These are phyloP conservation scores for Septoria linicola DNA, from an alignment of 2,329 filamentous ascomycete species.

Conservation along the genomic window DNA sequence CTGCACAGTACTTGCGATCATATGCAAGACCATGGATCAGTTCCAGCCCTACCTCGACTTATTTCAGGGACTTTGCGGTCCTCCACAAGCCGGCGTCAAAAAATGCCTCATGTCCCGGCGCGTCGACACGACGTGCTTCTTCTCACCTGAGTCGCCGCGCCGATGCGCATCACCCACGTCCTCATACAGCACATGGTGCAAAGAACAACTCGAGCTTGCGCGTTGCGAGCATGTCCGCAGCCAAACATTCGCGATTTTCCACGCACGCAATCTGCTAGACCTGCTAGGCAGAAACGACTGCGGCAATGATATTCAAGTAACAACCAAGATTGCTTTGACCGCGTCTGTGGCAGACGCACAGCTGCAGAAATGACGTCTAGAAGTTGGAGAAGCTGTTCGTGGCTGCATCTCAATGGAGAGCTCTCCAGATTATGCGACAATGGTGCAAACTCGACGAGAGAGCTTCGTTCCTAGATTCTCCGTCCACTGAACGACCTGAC, in stretches of 20 bases:
- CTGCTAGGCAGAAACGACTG: neutral
- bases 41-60: too few species aligned
- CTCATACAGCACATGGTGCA: too few species aligned
- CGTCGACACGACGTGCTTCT: too few species aligned
- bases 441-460: slow-evolving; percentile 5
- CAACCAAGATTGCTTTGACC: too few species aligned
- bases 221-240: neutral
- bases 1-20: too few species aligned
- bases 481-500: slow-evolving; percentile 4
- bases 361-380: slow-evolving; percentile 7
- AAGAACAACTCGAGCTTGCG: too few species aligned
- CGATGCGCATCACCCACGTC: too few species aligned
- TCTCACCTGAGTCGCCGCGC: too few species aligned
- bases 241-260: neutral
- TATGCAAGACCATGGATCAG: too few species aligned
- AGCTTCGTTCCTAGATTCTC: slow-evolving; percentile 10
- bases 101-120: too few species aligned
- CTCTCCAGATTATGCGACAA: neutral
- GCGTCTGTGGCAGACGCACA: neutral
- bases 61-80: too few species aligned
- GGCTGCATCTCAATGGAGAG: slow-evolving; percentile 5
- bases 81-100: too few species aligned
- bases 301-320: slow-evolving; percentile 2
- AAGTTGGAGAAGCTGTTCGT: neutral
- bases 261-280: neutral